Percentiles rank a stretch among this genome's conserved stretches.
Conservation (phyloP, 805 yeast species). For the Barnettozyma wickerhamii region DNA sequence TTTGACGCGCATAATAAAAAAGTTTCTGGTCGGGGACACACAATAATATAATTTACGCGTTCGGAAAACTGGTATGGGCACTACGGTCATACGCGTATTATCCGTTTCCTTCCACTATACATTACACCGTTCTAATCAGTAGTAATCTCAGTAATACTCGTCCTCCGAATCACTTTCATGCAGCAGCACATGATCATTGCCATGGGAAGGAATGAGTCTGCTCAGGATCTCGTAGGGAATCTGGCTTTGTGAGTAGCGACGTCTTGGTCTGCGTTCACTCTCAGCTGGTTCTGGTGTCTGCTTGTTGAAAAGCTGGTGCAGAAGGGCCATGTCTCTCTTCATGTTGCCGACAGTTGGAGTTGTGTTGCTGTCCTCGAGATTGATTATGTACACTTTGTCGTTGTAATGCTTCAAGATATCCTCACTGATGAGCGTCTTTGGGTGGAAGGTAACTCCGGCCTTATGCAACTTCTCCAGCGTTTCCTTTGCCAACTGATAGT, state of each 20-base stretch:
- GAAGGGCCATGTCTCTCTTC: conserved; percentile 12
- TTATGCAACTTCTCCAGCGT: conserved; percentile 18
- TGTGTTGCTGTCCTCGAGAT: conserved; percentile 20
- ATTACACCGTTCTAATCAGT: too few relatives aligned
- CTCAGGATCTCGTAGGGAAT: background rate
- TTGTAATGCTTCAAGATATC: conserved; percentile 20
- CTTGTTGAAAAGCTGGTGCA: conserved; percentile 15
- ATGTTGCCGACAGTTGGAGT: conserved; percentile 1
- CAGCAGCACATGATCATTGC: too few relatives aligned
- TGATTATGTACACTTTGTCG: conserved; percentile 18
- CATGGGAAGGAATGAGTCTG: too few relatives aligned
- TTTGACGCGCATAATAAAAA: too few relatives aligned
- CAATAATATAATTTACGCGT: background rate
- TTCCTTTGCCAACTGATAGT: conserved; percentile 15
- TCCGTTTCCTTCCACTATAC: too few relatives aligned
- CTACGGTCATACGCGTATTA: too few relatives aligned
- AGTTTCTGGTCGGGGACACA: conserved; percentile 1
- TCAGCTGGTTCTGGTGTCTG: background rate
- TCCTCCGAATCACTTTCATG: background rate
- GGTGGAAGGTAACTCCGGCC: conserved; percentile 20
- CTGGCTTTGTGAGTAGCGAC: too few relatives aligned
- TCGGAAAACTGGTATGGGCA: background rate
- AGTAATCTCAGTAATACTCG: background rate
- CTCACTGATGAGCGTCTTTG: conserved; percentile 9
- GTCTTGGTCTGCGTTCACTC: too few relatives aligned